Base-by-base conservation (phyloP, 805 yeast species). In the Zygosaccharomyces gambellarensis region DNA sequence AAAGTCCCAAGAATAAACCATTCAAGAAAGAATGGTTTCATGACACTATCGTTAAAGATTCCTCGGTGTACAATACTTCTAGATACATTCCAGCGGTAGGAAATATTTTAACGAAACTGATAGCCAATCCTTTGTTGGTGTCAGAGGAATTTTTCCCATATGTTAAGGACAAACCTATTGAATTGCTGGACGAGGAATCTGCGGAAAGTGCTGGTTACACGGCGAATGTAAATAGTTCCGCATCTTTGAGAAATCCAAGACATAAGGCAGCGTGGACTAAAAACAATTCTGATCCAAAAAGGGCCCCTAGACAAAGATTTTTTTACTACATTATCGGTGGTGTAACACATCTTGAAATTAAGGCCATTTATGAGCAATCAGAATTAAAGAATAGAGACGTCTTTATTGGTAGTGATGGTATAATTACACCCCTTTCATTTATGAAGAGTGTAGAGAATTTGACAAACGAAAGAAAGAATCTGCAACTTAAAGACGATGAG, bases 271-370 rank as follows among this genome's bases (percentile, higher is more conserved):
- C 84, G 0, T 86, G 94, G 94, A 86, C 89, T 3, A 80, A 77
- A 51, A 70, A 73, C 17, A 63, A 59, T 47, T 45, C 66, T 3
- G 51, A 61, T 34, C 21, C 50, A 9, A 55, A 50, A 21, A 41
- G 42, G 14, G 71, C 70, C 2, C 71, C 74, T 42, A 73, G 81
- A 55, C 96, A 88, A 62, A 73, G 94, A 44, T 73, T 90, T 6
- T 79, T 90, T 55, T 79, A 90, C 49, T 94, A 82, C 61, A 78
- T 89, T 25, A 85, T 95, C 1, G 99, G 99, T 21, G 99, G 98
- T 7, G 68, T 87, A 19, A 88, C 98, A 0, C 80, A 84, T 56
- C 78, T 90, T 2, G 99, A 94, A 66, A 71, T 85, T 27, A 78
- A 92, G 53, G 77, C 87, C 10, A 82, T 83, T 3, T 83, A 87